Evolutionary conservation across 495 filamentous ascomycete species (phyloP).

Genomic region (Oidiodendron maius): DNA sequence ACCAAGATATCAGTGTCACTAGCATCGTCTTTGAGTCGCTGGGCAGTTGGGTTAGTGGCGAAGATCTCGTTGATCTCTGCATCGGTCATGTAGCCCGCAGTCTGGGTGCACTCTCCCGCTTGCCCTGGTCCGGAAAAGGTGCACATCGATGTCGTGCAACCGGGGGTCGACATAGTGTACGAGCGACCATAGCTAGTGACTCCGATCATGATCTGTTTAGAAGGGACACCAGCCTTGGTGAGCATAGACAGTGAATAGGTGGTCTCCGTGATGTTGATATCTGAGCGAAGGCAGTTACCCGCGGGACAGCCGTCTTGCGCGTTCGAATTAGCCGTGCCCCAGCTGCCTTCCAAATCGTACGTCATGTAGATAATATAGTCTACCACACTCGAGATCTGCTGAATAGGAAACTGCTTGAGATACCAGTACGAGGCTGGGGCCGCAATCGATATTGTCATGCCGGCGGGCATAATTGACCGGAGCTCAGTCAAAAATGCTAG

Average conservation of each 20-base stretch:
- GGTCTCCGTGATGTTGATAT: constrained; percentile 38
- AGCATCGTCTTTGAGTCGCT: no score
- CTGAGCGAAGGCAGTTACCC: constrained; percentile 26
- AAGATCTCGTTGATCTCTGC: constrained; percentile 31
- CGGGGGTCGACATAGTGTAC: constrained; percentile 27
- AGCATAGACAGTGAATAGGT: constrained; percentile 30
- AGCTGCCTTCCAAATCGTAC: constrained; percentile 31
- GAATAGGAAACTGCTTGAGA: constrained; percentile 26
- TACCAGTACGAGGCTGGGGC: constrained; percentile 32
- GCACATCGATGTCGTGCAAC: constrained; percentile 24
- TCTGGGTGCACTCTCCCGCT: constrained; percentile 34
- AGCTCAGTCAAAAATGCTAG: constrained; percentile 6
- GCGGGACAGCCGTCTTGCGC: constrained; percentile 16
- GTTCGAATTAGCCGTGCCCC: constrained; percentile 4
- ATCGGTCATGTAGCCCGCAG: constrained; percentile 28
- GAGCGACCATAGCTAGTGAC: constrained; percentile 30
- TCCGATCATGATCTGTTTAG: constrained; percentile 32
- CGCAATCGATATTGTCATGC: constrained; percentile 4
- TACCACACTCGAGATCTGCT: constrained; percentile 15
- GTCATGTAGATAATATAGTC: constrained; percentile 35
- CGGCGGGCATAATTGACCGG: neutral
- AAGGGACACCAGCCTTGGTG: constrained; percentile 37
- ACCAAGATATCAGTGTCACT: constrained; percentile 29
- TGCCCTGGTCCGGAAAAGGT: constrained; percentile 11
- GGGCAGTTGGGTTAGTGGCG: neutral